These are phyloP conservation scores for Umbelopsis sp. DNA, from an alignment of 192 early-diverging fungal species.

Conservation along the genomic window DNA sequence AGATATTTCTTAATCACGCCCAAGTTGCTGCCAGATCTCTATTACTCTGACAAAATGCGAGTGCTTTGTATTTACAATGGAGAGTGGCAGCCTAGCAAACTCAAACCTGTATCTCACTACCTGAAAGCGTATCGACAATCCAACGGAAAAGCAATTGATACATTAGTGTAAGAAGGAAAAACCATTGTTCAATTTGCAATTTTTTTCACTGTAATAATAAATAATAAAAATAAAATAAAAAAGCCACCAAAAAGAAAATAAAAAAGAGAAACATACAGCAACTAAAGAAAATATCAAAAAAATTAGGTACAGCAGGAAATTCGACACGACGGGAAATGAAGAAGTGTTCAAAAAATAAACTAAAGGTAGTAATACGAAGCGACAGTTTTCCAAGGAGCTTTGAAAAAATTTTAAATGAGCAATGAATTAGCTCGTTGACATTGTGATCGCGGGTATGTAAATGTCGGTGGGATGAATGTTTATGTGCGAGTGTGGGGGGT, in stretches of 20 bases:
- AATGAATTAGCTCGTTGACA: too few species aligned
- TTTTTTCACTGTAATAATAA: conserved; percentile 14
- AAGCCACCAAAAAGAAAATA: neutral
- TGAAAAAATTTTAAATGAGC: too few species aligned
- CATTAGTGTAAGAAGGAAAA: neutral
- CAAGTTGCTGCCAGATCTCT: conserved; percentile 93
- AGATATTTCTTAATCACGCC: conserved; percentile 98
- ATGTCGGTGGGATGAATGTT: too few species aligned
- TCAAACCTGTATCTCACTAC: conserved; percentile 31
- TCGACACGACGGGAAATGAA: neutral
- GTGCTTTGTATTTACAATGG: conserved; percentile 95
- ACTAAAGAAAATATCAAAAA: conserved; percentile 3
- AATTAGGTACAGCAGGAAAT: conserved; percentile 12
- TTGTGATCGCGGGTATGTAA: too few species aligned
- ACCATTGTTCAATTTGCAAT: neutral
- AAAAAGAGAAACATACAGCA: neutral
- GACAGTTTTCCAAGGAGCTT: too few species aligned
- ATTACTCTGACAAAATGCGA: conserved; percentile 90
- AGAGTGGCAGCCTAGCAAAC: conserved; percentile 75
- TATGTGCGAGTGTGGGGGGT: too few species aligned
- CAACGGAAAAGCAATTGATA: neutral
- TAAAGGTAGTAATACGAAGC: too few species aligned
- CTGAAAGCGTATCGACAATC: conserved; percentile 4
- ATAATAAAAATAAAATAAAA: neutral
- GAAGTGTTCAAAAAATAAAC: too few species aligned